phyloP scores from a whole-genome alignment of 768 basidiomycete genomes.

The Hydnomerulius pinastri region DNA sequence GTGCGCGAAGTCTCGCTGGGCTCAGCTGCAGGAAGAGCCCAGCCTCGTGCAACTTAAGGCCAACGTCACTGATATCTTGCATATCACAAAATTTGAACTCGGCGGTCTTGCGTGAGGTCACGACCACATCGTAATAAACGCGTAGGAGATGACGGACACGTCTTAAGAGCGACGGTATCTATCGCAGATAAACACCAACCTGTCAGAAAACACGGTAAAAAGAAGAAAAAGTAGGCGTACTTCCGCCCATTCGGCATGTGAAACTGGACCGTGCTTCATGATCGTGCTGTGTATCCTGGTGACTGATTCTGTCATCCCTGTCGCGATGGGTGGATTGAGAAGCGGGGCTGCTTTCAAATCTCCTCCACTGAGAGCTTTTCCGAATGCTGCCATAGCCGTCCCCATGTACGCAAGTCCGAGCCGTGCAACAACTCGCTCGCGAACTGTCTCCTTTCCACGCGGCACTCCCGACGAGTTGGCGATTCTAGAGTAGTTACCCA shows the following conservation, averaged over 20 bases:
- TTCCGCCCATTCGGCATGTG: constrained; percentile 12
- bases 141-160: constrained; percentile 28
- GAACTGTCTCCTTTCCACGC: constrained; percentile 23
- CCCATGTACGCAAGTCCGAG: constrained; percentile 2
- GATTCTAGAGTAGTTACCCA: neutral
- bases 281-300: constrained; percentile 11
- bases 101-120: constrained; percentile 11
- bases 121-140: constrained; percentile 23
- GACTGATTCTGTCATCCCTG: constrained; percentile 25
- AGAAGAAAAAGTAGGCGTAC: constrained; percentile 1
- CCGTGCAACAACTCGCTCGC: constrained; percentile 4
- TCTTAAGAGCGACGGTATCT: constrained; percentile 25
- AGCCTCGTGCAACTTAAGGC: constrained; percentile 25
- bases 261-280: constrained; percentile 9
- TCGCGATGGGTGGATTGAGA: constrained; percentile 20
- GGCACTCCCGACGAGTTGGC: neutral
- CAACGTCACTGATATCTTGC: constrained; percentile 22
- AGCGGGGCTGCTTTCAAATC: constrained; percentile 11
- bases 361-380: neutral
- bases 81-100: constrained; percentile 31
- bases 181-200: neutral
- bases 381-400: constrained; percentile 2
- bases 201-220: neutral
- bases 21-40: constrained; percentile 28
- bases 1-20: constrained; percentile 22